Conservation (phyloP, 1,139 yeast genomes). For the Yamadazyma buinensis region DNA sequence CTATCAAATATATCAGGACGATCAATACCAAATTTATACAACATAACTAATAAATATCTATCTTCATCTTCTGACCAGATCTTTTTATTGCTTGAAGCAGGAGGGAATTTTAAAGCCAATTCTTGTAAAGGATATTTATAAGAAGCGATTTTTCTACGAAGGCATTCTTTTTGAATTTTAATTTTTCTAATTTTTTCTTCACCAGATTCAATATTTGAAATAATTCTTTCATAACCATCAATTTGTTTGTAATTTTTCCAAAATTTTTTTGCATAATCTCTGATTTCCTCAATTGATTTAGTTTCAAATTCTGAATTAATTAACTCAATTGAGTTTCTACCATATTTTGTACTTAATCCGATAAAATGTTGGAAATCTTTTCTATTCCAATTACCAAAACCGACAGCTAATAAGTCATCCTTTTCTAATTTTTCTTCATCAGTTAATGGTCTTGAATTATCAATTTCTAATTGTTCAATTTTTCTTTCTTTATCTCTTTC, state of each 20-base stretch:
- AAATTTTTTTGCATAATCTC: conserved; percentile 61
- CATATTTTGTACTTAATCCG: conserved; percentile 58
- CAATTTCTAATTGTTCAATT: conserved; percentile 59
- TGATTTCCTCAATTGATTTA: conserved; percentile 64
- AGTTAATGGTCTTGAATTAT: conserved; percentile 61
- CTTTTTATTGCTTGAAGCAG: conserved; percentile 52
- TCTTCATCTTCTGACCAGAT: conserved; percentile 74
- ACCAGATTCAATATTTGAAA: conserved; percentile 68
- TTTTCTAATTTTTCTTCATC: conserved; percentile 63
- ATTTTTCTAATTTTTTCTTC: conserved; percentile 62
- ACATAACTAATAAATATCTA: conserved; percentile 60
- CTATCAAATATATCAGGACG: conserved; percentile 61
- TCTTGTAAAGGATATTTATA: conserved; percentile 66
- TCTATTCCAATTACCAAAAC: conserved; percentile 67
- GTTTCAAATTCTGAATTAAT: conserved; percentile 64
- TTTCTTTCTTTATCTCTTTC: conserved; percentile 52
- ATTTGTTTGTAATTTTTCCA: conserved; percentile 64
- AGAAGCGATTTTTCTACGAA: conserved; percentile 59
- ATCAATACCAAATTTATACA: conserved; percentile 65
- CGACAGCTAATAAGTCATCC: conserved; percentile 50
- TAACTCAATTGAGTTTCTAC: conserved; percentile 58
- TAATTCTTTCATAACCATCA: conserved; percentile 68
- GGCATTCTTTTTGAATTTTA: conserved; percentile 61
- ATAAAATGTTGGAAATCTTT: conserved; percentile 70
- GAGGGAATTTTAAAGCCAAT: conserved; percentile 56